Conservation (phyloP, 108 stramenopile genomes). For the Chaetoceros tenuissimus region DNA sequence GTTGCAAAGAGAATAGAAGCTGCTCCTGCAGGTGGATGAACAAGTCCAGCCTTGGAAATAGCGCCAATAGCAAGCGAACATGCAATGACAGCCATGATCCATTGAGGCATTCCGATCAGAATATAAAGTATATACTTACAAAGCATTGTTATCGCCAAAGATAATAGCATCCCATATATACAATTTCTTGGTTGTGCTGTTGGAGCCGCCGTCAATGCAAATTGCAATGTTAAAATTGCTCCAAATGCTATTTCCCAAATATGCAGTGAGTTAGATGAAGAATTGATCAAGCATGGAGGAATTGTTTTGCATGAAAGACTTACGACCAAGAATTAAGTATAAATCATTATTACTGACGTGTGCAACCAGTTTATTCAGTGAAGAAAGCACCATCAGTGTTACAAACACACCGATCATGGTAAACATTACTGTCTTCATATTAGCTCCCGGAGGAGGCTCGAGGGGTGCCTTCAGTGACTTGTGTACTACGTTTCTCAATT, state of each 20-base stretch:
- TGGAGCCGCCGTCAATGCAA: slow-evolving; percentile 46
- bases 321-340: too few species aligned
- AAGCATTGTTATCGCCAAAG: slow-evolving; percentile 16
- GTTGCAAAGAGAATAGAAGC: slow-evolving; percentile 20
- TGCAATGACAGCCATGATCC: slow-evolving; percentile 25
- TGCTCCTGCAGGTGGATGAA: slow-evolving; percentile 47
- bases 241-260: too few species aligned
- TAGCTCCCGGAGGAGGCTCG: slow-evolving; percentile 26
- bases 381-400: slow-evolving; percentile 15
- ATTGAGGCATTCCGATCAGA: too few species aligned
- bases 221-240: slow-evolving; percentile 47
- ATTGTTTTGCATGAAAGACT: too few species aligned
- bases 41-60: slow-evolving; percentile 38
- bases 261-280: too few species aligned
- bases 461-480: slow-evolving; percentile 15
- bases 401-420: slow-evolving; percentile 21
- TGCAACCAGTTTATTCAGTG: slow-evolving; percentile 11
- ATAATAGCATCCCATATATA: slow-evolving; percentile 27
- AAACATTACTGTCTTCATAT: slow-evolving; percentile 15
- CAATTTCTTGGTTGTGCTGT: slow-evolving; percentile 46
- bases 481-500: not conserved
- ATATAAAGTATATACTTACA: too few species aligned
- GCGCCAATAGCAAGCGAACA: slow-evolving; percentile 27
- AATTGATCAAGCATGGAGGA: too few species aligned
- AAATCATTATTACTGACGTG: too few species aligned